Conservation (phyloP, 257 asterid species). For the Schizonepeta tenuifolia region DNA sequence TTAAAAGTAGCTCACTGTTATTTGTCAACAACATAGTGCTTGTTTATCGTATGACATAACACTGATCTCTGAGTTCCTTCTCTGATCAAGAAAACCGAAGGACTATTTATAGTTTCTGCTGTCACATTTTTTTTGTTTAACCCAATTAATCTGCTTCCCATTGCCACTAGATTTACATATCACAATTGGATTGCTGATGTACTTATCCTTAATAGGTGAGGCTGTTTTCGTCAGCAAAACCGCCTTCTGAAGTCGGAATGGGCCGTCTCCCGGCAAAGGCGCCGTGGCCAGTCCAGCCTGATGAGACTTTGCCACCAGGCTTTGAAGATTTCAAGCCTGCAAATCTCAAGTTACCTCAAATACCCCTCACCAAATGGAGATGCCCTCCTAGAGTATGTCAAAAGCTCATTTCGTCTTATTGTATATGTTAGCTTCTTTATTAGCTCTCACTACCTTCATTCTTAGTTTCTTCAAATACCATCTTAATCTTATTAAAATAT, state of each 20-base stretch:
- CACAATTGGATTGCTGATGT: not conserved
- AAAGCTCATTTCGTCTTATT: not conserved
- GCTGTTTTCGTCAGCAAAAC: conserved; percentile 10
- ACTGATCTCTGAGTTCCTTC: no score
- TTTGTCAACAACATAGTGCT: no score
- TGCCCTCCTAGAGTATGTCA: conserved; percentile 17
- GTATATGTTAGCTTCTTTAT: not conserved
- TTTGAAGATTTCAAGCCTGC: not conserved
- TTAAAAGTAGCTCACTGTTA: no score
- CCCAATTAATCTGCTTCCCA: not conserved
- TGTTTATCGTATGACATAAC: no score
- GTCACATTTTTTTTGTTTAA: no score
- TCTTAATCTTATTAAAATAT: no score
- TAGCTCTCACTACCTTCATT: not conserved
- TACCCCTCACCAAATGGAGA: not conserved
- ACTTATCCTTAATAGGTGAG: conserved; percentile 8
- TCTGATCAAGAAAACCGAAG: no score
- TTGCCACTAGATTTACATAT: not conserved
- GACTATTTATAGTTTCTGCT: no score
- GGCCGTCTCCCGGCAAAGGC: not conserved
- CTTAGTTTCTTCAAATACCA: no score
- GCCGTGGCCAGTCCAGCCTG: not conserved
- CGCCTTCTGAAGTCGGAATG: conserved; percentile 13
- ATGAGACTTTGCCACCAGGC: conserved; percentile 14
- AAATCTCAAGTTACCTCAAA: not conserved